A percentile compares a stretch with the other conserved stretches of the same genome.
Evolutionary conservation across 1,284 basidiomycete species (phyloP).

Genomic region (Vanrija sp.): DNA sequence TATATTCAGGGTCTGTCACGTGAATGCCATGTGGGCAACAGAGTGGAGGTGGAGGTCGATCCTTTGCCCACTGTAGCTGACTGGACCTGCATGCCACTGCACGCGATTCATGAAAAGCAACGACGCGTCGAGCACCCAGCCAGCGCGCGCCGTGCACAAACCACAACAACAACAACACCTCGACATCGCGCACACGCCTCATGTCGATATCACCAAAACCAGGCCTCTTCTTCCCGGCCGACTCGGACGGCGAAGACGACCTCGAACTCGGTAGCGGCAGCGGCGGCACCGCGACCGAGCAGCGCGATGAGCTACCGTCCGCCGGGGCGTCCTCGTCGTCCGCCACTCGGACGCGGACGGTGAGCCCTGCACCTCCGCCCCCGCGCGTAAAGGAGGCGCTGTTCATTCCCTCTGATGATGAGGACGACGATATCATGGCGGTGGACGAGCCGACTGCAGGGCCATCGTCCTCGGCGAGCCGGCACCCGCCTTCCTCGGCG

Average conservation of each 20-base stretch:
- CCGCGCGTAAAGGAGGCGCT: constrained; percentile 5
- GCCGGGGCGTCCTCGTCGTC: neutral
- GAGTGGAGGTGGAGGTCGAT: neutral
- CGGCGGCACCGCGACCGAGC: neutral
- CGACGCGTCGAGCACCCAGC: too few species aligned
- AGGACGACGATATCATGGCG: constrained; percentile 7
- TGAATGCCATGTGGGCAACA: too few species aligned
- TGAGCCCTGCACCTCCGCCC: neutral
- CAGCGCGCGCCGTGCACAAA: constrained; percentile 1
- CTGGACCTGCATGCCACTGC: constrained; percentile 1
- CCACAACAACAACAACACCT: neutral
- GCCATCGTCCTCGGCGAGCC: neutral
- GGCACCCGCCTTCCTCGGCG: constrained; percentile 11
- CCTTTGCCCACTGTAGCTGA: constrained; percentile 3
- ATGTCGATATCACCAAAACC: neutral
- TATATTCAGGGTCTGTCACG: too few species aligned
- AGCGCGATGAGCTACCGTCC: neutral
- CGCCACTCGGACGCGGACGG: neutral
- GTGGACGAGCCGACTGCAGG: neutral
- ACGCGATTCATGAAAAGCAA: neutral
- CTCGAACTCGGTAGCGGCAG: neutral
- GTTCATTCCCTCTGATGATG: constrained; percentile 4
- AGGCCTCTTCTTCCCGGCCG: constrained; percentile 21
- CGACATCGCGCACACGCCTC: neutral
- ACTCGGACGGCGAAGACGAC: constrained; percentile 13